A percentile compares a stretch with the other conserved stretches of the same genome.
Evolutionary conservation across 768 basidiomycete species (phyloP).

Genomic region (Tulasnella sp.): DNA sequence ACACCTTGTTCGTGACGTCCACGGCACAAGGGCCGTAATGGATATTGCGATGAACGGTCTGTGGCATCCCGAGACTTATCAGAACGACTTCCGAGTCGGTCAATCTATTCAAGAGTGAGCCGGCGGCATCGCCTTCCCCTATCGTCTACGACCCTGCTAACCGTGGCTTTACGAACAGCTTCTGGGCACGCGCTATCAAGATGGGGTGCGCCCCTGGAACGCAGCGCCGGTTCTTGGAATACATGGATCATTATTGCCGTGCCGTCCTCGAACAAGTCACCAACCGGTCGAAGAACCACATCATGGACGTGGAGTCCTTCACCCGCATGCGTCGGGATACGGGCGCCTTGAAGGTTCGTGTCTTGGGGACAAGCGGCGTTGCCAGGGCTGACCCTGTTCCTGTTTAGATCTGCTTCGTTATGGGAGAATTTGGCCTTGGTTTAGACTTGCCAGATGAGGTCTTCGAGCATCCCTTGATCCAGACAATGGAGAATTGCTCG

Average conservation of each 20-base stretch:
- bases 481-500: constrained; percentile 16
- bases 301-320: constrained; percentile 26
- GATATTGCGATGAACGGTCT: constrained; percentile 10
- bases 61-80: background rate
- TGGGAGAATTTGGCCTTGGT: constrained; percentile 20
- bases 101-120: background rate
- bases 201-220: background rate
- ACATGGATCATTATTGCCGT: constrained; percentile 25
- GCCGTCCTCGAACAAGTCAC: constrained; percentile 27
- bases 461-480: constrained; percentile 22
- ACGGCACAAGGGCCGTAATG: background rate
- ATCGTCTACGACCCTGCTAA: background rate
- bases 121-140: background rate
- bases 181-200: constrained; percentile 15
- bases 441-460: constrained; percentile 25
- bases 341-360: constrained; percentile 23
- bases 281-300: constrained; percentile 23
- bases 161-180: background rate
- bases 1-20: background rate
- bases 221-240: constrained; percentile 25
- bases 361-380: too few relatives aligned
- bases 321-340: constrained; percentile 27
- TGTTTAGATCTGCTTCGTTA: constrained; percentile 22
- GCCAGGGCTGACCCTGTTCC: background rate
- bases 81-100: background rate